Evolutionary conservation across 768 basidiomycete species (phyloP).

Genomic region (Russula ochroleuca): DNA sequence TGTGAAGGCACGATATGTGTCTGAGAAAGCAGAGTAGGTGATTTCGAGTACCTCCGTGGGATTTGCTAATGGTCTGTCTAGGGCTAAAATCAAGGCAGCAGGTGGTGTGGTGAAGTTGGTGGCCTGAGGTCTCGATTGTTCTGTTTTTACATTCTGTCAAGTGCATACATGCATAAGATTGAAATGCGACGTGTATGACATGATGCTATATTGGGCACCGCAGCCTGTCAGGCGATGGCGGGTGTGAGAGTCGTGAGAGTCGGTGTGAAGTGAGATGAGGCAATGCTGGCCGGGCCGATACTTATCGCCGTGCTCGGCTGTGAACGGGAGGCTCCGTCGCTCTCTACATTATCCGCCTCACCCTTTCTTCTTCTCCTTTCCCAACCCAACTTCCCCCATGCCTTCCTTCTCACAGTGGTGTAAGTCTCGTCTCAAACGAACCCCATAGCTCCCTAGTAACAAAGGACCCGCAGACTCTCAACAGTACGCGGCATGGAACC

Average conservation of each 20-base stretch:
- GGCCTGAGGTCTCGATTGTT: conserved; percentile 53
- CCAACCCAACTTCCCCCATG: conserved; percentile 23
- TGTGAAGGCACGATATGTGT: conserved; percentile 96
- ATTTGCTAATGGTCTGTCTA: conserved; percentile 28
- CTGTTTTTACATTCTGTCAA: conserved; percentile 28
- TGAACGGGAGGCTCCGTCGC: too few species aligned
- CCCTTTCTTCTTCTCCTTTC: conserved; percentile 8
- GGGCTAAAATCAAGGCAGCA: conserved; percentile 83
- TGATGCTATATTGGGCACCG: conserved; percentile 24
- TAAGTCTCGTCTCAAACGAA: conserved; percentile 30
- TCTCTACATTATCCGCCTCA: neutral
- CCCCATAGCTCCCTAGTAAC: conserved; percentile 27
- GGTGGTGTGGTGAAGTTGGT: conserved; percentile 91
- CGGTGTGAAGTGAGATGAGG: too few species aligned
- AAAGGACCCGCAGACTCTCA: conserved; percentile 38
- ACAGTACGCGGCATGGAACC: conserved; percentile 56
- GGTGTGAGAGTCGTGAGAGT: too few species aligned
- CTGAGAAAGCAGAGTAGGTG: conserved; percentile 73
- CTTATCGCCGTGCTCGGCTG: neutral
- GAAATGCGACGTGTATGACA: conserved; percentile 14
- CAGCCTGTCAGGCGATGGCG: neutral
- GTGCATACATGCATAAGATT: conserved; percentile 33
- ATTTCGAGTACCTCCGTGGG: conserved; percentile 29
- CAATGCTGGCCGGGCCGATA: neutral
- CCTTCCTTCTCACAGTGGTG: conserved; percentile 38